Base-by-base conservation (phyloP, 345 rosid species). In the Eutrema heterophyllum region DNA sequence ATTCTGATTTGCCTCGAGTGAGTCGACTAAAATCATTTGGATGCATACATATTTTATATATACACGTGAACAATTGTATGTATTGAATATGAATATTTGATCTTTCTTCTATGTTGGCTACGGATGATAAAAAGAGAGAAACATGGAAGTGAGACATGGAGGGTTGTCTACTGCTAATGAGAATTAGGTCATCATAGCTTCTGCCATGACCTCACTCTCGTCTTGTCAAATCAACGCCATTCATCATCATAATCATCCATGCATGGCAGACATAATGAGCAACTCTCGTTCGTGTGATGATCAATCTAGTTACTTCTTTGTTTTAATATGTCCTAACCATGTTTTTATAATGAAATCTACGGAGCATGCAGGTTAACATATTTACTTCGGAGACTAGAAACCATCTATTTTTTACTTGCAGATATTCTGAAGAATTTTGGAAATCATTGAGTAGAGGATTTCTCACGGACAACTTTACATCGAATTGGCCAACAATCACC, bases 61-160 rank as follows among this genome's bases (percentile, higher is more conserved):
- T 0, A 50, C 58, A 29, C 11, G 18, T 13, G 18, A 54, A 29
- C 30, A 51, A 26, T 27, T 52, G 1, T 12, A 12, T 29, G 6
- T 53, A 54, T 30, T 32, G 27, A n/a, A 35, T 5, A 5, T 71
- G 41, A 18, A 64, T 40, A 32, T 51, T 14, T 64, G 56, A 41
- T 64, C 0, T 55, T 32, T 45, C 21, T 3, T 53, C 53, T 54
- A 56, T 44, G 32, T 40, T 72, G 69, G 45, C 30, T 13, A 30
- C 32, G 46, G 45, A 16, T 16, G 56, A 74, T 58, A 67, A 59
- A 61, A 67, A 51, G 73, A 74, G 73, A 41, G 68, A 67, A 67
- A 75, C 78, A 75, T 67, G 61, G 73, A 74, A 67, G 60, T 49
- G 72, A 74, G 72, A 74, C 78, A 67, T 57, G 68, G 73, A 67